These are phyloP conservation scores for Pharnaceum exiguum DNA, from an alignment of 148 eudicot genomes.

Conservation along the genomic window DNA sequence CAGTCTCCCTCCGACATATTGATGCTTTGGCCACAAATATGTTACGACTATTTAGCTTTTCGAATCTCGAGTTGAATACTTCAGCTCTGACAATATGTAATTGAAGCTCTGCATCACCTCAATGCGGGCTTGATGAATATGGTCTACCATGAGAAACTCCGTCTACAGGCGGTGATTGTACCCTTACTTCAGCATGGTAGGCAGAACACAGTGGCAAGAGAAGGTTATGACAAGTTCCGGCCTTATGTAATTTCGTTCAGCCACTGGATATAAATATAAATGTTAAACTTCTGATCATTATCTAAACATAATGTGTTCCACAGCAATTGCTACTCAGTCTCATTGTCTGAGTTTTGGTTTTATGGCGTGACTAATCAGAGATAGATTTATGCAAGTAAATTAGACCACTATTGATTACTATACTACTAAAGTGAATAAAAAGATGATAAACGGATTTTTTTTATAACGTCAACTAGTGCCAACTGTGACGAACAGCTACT, in stretches of 20 bases:
- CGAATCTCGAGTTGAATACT: constrained; percentile 2
- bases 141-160: constrained; percentile 15
- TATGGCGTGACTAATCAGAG: too few species aligned
- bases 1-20: constrained; percentile 1
- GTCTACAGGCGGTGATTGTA: constrained; percentile 6
- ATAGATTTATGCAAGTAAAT: too few species aligned
- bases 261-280: constrained; percentile 13
- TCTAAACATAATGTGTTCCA: background rate
- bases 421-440: too few species aligned
- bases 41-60: constrained; percentile 7
- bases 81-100: constrained; percentile 8
- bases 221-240: constrained; percentile 9
- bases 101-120: constrained; percentile 25
- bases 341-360: too few species aligned
- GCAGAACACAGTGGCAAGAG: constrained; percentile 19
- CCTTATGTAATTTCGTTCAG: constrained; percentile 17
- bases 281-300: background rate
- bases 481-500: too few species aligned
- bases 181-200: constrained; percentile 12
- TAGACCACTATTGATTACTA: too few species aligned
- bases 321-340: background rate
- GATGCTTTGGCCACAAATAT: background rate
- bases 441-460: too few species aligned
- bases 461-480: too few species aligned
- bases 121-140: constrained; percentile 18